phyloP scores from a whole-genome alignment of 106 monocot species.

The Vanilla planifolia region DNA sequence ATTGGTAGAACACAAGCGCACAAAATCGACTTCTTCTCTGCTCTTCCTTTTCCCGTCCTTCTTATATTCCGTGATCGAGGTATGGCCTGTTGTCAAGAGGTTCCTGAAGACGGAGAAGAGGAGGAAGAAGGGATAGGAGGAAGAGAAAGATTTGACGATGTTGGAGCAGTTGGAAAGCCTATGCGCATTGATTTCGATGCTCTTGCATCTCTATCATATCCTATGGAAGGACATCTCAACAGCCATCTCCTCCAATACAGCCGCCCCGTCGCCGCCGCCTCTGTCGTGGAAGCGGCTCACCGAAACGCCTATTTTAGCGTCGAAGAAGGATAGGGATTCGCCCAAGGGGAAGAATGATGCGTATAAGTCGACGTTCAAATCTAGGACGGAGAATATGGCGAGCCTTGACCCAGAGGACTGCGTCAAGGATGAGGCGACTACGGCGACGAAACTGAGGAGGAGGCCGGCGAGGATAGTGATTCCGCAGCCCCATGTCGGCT shows the following conservation, averaged over 20 bases:
- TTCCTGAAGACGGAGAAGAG: no score
- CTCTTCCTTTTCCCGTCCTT: no score
- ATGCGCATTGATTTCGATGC: slow-evolving; percentile 11
- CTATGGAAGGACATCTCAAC: slow-evolving; percentile 9
- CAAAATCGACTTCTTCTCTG: no score
- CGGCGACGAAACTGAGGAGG: slow-evolving; percentile 11
- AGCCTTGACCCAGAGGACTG: background rate
- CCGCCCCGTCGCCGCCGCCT: background rate
- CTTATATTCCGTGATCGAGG: no score
- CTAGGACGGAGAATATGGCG: background rate
- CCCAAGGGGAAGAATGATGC: background rate
- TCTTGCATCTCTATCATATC: slow-evolving; percentile 13
- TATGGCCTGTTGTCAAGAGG: no score
- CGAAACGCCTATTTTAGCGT: background rate
- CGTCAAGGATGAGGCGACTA: no score
- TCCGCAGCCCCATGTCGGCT: slow-evolving; percentile 23
- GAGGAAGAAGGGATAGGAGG: background rate
- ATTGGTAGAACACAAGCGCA: no score
- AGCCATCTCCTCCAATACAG: background rate
- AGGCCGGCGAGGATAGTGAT: slow-evolving; percentile 54
- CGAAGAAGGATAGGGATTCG: background rate
- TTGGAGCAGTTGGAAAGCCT: slow-evolving; percentile 13
- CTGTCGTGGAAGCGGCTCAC: slow-evolving; percentile 10
- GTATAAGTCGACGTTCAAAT: background rate
- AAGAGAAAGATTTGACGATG: background rate